Evolutionary conservation across 2,329 filamentous ascomycete genomes (phyloP).

Genomic region (Cordyceps militaris): DNA sequence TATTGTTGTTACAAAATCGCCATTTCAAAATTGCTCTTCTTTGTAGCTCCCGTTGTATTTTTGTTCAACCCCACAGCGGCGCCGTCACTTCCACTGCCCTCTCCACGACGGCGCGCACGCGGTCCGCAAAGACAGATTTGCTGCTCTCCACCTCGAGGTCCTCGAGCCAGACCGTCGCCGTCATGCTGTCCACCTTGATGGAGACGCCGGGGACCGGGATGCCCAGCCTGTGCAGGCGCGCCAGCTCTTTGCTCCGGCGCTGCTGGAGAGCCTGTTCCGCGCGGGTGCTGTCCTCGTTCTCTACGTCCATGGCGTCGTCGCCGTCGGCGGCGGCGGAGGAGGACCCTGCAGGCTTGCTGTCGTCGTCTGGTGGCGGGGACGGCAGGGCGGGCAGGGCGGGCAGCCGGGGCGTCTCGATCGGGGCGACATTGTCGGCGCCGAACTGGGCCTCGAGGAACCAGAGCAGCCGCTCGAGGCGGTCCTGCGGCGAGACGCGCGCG

Average conservation of each 20-base stretch:
- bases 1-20: background rate
- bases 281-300: conserved; percentile 22
- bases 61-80: conserved; percentile 54
- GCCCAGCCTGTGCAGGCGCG: conserved; percentile 71
- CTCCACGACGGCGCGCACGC: conserved; percentile 84
- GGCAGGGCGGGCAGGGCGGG: conserved; percentile 25
- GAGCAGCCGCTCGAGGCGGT: conserved; percentile 77
- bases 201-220: conserved; percentile 86
- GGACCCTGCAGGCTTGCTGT: conserved; percentile 19
- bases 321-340: too few relatives aligned
- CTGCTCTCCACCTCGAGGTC: conserved; percentile 81
- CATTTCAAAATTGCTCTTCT: background rate
- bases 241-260: conserved; percentile 61
- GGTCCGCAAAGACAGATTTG: conserved; percentile 70
- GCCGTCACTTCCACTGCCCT: conserved; percentile 81
- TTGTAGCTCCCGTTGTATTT: too few relatives aligned
- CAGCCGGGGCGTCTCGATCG: conserved; percentile 61
- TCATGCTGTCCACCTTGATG: conserved; percentile 80
- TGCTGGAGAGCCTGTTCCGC: conserved; percentile 41
- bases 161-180: conserved; percentile 88
- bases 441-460: conserved; percentile 98
- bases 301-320: conserved; percentile 14
- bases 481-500: conserved; percentile 60
- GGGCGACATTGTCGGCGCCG: conserved; percentile 71
- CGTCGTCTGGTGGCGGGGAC: conserved; percentile 20